These are phyloP conservation scores for Trichoderma parareesei DNA, from an alignment of 495 filamentous ascomycete genomes.

Conservation along the genomic window DNA sequence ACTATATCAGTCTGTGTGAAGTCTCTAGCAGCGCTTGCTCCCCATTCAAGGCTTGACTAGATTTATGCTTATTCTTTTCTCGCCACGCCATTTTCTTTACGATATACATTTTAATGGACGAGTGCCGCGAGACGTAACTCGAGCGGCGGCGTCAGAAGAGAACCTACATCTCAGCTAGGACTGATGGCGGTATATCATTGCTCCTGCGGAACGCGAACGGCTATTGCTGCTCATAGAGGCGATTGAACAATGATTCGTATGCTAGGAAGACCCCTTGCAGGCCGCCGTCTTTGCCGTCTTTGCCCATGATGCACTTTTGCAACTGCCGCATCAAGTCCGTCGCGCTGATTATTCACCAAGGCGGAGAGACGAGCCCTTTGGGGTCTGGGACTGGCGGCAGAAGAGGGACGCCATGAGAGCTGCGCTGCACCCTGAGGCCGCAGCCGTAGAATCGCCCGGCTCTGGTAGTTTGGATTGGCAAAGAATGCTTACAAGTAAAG, in stretches of 20 bases:
- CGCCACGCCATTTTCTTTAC: not conserved
- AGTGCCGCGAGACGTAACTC: not conserved
- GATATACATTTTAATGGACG: not conserved
- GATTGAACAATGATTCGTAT: not conserved
- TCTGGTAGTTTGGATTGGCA: no score
- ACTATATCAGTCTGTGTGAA: conserved; percentile 74
- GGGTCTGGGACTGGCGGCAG: no score
- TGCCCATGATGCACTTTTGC: not conserved
- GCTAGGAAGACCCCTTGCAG: not conserved
- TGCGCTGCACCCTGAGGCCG: no score
- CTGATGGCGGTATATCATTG: not conserved
- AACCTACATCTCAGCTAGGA: no score
- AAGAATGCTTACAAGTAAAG: no score
- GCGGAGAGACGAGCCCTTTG: no score
- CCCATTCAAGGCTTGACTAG: not conserved
- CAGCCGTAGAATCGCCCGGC: no score
- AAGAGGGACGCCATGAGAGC: no score
- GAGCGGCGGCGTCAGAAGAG: not conserved
- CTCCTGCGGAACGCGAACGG: not conserved
- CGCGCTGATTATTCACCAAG: no score
- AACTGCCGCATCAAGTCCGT: no score
- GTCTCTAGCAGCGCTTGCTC: not conserved
- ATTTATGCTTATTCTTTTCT: not conserved
- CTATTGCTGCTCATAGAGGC: not conserved
- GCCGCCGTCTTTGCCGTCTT: not conserved